Evolutionary conservation across 352 stramenopile genomes (phyloP), one percentile per base, ranked within the genome.

Genomic region (Pythium phragmitis): DNA sequence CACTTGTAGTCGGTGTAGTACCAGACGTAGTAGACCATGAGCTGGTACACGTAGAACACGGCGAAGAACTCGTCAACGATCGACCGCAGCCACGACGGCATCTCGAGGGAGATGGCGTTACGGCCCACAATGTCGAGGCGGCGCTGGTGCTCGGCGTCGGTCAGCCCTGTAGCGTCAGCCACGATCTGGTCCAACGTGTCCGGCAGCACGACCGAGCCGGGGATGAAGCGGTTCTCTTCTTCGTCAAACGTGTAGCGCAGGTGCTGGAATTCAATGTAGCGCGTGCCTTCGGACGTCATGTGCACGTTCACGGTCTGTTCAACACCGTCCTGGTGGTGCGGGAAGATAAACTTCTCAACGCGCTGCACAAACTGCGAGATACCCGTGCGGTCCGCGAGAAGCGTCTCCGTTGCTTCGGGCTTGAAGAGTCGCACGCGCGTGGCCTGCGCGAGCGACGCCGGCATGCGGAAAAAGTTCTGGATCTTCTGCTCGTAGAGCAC

Each of bases 11-110:
- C 69, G 1, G 75, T 86, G 64, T 86, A 91, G 66, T 83, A 90
- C 80, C 80, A 91, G 4, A 88, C 79, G 77, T 81, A 76, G 86
- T 97, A 76, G 75, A 89, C 74, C 85, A 96, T 80, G 82, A 96
- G 65, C 88, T 91, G 79, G 63, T 91, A 91, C 52, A 91, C 78
- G 70, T 91, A 89, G 63, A 89, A 89, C 51, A 91, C 75, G 1
- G 75, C 67, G 53, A 89, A 88, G 54, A 89, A 77, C 60, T 91
- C 82, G 57, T 89, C 26, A 30, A 30, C 26, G 26, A 30, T 66
- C 5, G 85, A 73, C 37, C 88, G 36, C 37, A 41, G 46, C 51
- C 54, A 78, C 65, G 77, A 80, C 23, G 82, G 79, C 80, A 91
- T 87, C 51, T 80, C 67, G n/a, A 91, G 76, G 30, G 80, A 66